Evolutionary conservation across 2,329 filamentous ascomycete species (phyloP).

Genomic region (Phoma sp.): DNA sequence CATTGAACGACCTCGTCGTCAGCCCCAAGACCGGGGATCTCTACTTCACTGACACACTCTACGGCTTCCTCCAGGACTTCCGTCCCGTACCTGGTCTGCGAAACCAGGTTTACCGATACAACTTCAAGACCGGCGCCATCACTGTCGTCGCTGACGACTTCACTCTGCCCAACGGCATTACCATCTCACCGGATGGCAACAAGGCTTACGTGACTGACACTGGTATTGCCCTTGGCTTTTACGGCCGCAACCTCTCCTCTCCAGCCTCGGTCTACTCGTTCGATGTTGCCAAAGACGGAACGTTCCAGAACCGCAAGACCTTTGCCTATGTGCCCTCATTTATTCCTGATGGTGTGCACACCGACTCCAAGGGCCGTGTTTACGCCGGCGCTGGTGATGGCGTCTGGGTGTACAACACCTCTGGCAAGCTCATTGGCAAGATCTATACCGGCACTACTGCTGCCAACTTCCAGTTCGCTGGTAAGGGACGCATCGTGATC

Average conservation of each 20-base stretch:
- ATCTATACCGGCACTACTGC: constrained; percentile 30
- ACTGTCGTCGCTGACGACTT: constrained; percentile 49
- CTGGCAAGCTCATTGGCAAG: constrained; percentile 54
- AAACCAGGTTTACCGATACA: constrained; percentile 50
- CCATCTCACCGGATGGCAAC: constrained; percentile 49
- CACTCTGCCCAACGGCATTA: constrained; percentile 51
- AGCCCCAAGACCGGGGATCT: constrained; percentile 49
- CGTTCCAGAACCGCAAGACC: constrained; percentile 30
- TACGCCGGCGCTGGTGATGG: constrained; percentile 59
- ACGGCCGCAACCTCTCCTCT: constrained; percentile 27
- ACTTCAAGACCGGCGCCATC: constrained; percentile 47
- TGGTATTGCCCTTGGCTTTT: constrained; percentile 29
- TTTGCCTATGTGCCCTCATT: constrained; percentile 27
- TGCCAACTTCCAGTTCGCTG: constrained; percentile 34
- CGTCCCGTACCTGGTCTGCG: constrained; percentile 33
- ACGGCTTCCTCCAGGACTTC: constrained; percentile 33
- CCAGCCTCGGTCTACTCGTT: constrained; percentile 34
- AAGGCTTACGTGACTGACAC: constrained; percentile 55
- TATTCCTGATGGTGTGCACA: constrained; percentile 32
- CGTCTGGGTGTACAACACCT: constrained; percentile 57
- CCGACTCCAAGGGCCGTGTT: constrained; percentile 58
- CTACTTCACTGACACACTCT: constrained; percentile 56
- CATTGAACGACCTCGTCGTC: constrained; percentile 50
- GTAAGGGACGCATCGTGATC: constrained; percentile 32
- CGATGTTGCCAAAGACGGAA: constrained; percentile 29